Evolutionary conservation across 169 alveolate species (phyloP).

Genomic region (Theileria orientalis): DNA sequence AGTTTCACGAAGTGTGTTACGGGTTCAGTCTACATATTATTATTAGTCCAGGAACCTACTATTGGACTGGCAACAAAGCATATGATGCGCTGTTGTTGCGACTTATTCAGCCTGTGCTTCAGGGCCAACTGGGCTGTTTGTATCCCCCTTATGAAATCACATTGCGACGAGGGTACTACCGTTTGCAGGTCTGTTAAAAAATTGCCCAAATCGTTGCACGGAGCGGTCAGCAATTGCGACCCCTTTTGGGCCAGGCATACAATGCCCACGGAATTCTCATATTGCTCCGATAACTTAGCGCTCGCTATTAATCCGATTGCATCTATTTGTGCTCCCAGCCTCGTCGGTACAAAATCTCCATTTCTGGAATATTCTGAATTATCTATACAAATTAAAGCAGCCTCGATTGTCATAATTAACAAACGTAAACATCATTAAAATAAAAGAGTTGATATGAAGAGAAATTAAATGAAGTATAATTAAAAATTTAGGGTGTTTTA

Average conservation of each 20-base stretch:
- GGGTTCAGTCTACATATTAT: constrained; percentile 31
- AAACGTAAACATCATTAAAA: background rate
- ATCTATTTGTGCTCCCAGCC: constrained; percentile 88
- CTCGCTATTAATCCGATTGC: constrained; percentile 73
- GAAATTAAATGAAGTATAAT: background rate
- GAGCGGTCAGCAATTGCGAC: constrained; percentile 87
- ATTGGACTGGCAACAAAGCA: constrained; percentile 95
- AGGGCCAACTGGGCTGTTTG: constrained; percentile 93
- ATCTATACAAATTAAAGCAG: constrained; percentile 93
- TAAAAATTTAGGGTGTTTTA: background rate
- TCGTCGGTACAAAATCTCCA: constrained; percentile 91
- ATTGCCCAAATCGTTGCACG: constrained; percentile 90
- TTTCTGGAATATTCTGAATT: constrained; percentile 95
- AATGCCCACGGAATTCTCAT: constrained; percentile 93
- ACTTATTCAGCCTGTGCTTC: constrained; percentile 94
- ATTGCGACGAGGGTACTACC: constrained; percentile 83
- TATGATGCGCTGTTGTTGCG: constrained; percentile 91
- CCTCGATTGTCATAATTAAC: constrained; percentile 91
- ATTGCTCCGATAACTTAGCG: constrained; percentile 74
- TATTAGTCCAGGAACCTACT: constrained; percentile 26
- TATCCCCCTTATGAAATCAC: constrained; percentile 87
- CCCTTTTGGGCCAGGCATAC: constrained; percentile 93
- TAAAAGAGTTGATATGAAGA: background rate
- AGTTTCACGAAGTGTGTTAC: constrained; percentile 79
- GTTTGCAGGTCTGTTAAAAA: constrained; percentile 80